These are phyloP conservation scores for Gossypium rotundifolium DNA, from an alignment of 345 rosid species.

Conservation along the genomic window DNA sequence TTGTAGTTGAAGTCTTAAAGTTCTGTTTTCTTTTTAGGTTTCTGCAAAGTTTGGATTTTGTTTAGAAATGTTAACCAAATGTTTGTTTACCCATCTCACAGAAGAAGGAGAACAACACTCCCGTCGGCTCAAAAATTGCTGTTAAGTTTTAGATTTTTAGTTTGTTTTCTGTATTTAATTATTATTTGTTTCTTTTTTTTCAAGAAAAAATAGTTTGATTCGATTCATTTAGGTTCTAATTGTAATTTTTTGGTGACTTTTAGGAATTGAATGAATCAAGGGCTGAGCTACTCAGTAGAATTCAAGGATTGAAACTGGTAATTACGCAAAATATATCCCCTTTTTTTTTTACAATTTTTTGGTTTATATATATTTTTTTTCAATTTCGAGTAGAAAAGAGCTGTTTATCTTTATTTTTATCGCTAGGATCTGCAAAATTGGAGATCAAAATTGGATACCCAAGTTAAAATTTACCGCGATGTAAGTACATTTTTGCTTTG, in stretches of 20 bases:
- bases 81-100: conserved; percentile 23
- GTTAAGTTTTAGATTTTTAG: conserved; percentile 29
- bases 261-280: conserved; percentile 89
- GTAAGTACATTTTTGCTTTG: conserved; percentile 29
- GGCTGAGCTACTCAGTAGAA: conserved; percentile 67
- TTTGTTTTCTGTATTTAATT: not conserved
- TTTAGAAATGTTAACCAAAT: not conserved
- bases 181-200: not conserved
- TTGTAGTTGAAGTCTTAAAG: not conserved
- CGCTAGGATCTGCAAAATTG: conserved; percentile 86
- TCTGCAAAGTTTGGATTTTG: not conserved
- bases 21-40: not conserved
- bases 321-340: not conserved
- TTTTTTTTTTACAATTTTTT: not conserved
- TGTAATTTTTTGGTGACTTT: no score
- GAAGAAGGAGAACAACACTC: conserved; percentile 64
- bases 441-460: conserved; percentile 87
- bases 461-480: conserved; percentile 80
- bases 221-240: not conserved
- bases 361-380: not conserved
- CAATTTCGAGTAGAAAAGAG: not conserved
- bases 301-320: conserved; percentile 85
- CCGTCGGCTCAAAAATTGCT: conserved; percentile 52
- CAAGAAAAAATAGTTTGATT: not conserved
- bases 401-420: not conserved